A percentile compares a stretch with the other conserved stretches of the same genome.
Conservation (phyloP, 208 protist genomes). For the Sergeia podlipaevii region DNA sequence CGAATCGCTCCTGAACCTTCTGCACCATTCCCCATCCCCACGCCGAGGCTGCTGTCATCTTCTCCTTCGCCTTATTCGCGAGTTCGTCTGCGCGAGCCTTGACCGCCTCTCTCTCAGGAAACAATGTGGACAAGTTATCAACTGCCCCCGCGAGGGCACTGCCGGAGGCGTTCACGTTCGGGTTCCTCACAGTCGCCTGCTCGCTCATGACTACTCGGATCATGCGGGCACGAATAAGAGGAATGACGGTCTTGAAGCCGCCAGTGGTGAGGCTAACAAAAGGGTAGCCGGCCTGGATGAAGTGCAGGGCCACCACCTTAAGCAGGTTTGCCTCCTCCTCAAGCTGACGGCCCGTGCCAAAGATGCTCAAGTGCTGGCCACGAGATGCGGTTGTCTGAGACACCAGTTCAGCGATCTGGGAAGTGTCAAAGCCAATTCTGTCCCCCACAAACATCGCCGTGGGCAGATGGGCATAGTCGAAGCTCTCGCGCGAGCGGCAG, state of each 20-base stretch:
- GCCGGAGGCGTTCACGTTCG: not conserved
- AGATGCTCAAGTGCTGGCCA: slow-evolving; percentile 65
- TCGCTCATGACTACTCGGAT: slow-evolving; percentile 28
- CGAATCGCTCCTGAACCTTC: slow-evolving; percentile 41
- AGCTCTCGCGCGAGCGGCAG: slow-evolving; percentile 81
- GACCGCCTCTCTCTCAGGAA: slow-evolving; percentile 12
- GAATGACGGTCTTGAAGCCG: slow-evolving; percentile 71
- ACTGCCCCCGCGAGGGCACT: slow-evolving; percentile 16
- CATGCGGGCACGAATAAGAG: slow-evolving; percentile 45
- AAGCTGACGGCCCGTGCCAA: slow-evolving; percentile 75
- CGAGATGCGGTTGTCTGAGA: slow-evolving; percentile 23
- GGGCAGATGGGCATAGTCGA: slow-evolving; percentile 78
- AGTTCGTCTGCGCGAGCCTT: slow-evolving; percentile 35
- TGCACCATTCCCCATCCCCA: slow-evolving; percentile 70
- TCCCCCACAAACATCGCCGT: slow-evolving; percentile 65
- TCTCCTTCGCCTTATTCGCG: slow-evolving; percentile 38
- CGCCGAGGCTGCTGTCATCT: slow-evolving; percentile 34
- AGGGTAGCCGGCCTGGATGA: slow-evolving; percentile 68
- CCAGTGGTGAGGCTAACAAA: slow-evolving; percentile 70
- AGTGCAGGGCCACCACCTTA: slow-evolving; percentile 73
- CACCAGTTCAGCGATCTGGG: slow-evolving; percentile 19
- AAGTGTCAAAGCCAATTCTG: slow-evolving; percentile 27
- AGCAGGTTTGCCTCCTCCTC: slow-evolving; percentile 88
- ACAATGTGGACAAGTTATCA: slow-evolving; percentile 18
- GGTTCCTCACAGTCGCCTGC: slow-evolving; percentile 3